Evolutionary conservation across 805 yeast genomes (phyloP), one percentile per base, ranked within the genome.

Genomic region (Zygosaccharomyces bailii): DNA sequence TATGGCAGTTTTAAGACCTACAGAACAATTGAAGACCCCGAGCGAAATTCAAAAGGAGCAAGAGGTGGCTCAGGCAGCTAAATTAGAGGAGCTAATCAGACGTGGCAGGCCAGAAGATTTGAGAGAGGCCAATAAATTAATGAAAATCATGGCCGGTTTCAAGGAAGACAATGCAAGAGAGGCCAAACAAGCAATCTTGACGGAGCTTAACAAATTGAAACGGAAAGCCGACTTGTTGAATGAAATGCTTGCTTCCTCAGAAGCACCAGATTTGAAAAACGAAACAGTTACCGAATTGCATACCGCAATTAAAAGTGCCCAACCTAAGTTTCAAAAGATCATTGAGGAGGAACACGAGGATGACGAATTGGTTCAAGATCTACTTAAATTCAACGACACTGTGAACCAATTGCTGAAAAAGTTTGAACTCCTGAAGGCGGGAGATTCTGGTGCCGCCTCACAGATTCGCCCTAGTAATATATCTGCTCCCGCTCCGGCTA

Each of bases 121-220:
- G 60, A 86, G 84, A 56, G 99, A 93, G 66, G 99, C 99, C 34
- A 93, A 93, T 66, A 87, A 86, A 55, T 75, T 93, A 65, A 93
- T 93, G 99, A 89, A 91, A 64, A 80, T 93, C 54, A 89, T 93
- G 96, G 96, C 98, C 4, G 99, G 99, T 4, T 93, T 88, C 72
- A 86, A 86, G 64, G 88, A 86, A 57, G 96, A 89, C 62, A 79
- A 81, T 49, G 58, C 63, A 9, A 70, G 76, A 14, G 70, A 76
- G 49, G 85, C 88, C 52, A 81, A 80, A 59, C 86, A 85, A 45
- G 80, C 85, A 55, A 84, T 90, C 25, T 81, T 83, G 25, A 87
- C 84, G 51, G 98, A 93, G 59, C 72, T 93, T 42, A 87, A 85
- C 38, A 83, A 86, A 61, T 74, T 93, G 57, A 82, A 80, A 55